Conservation (phyloP, 2,329 filamentous ascomycete species). For the Penicillium sp. region DNA sequence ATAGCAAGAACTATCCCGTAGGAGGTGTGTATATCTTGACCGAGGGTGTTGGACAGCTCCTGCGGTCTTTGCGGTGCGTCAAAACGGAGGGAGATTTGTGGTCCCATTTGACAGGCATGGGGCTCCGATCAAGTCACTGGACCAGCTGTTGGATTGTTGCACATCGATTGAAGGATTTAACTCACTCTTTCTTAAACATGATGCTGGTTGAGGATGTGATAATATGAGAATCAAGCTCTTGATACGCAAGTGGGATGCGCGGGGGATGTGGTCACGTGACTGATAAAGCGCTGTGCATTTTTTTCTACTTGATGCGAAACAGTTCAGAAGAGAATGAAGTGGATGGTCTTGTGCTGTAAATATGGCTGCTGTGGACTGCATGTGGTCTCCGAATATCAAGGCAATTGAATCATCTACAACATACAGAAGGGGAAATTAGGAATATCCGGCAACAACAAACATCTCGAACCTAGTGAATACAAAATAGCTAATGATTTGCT, state of each 20-base stretch:
- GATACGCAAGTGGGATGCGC: slow-evolving; percentile 27
- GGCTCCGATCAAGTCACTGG: background rate
- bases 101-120: background rate
- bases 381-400: background rate
- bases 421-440: background rate
- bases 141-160: fast-evolving
- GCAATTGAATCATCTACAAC: background rate
- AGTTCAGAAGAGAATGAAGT: background rate
- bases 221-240: slow-evolving; percentile 6
- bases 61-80: background rate
- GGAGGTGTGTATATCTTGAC: background rate
- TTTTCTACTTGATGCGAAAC: slow-evolving; percentile 15
- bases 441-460: background rate
- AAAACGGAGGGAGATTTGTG: background rate
- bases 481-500: background rate
- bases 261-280: slow-evolving; percentile 21
- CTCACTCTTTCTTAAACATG: slow-evolving; percentile 95
- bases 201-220: slow-evolving; percentile 19
- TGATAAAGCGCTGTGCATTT: background rate
- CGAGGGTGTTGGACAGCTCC: background rate
- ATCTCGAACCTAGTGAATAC: background rate
- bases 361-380: background rate
- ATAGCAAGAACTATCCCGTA: slow-evolving; percentile 2
- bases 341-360: background rate
- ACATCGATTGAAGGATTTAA: slow-evolving; percentile 10